These are phyloP conservation scores for Gomphus sp. DNA, from an alignment of 1,284 basidiomycete genomes.

Conservation along the genomic window DNA sequence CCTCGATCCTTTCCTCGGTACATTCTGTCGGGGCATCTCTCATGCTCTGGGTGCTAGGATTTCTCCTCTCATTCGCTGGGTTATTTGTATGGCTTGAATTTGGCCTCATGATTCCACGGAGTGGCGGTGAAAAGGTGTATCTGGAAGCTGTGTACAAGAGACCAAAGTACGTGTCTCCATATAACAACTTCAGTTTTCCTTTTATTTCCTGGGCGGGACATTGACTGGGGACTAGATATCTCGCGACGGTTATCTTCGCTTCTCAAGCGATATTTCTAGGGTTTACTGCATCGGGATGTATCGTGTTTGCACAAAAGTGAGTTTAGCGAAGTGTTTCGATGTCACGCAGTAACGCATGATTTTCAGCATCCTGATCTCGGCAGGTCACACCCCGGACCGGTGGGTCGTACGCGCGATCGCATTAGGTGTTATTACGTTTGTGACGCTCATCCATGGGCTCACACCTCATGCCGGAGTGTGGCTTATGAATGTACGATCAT, in stretches of 20 bases:
- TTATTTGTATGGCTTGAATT: conserved; percentile 49
- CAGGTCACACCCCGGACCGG: conserved; percentile 27
- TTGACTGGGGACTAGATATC: conserved; percentile 28
- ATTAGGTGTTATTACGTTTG: conserved; percentile 37
- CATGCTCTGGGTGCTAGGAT: conserved; percentile 49
- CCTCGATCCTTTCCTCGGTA: conserved; percentile 41
- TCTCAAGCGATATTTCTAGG: conserved; percentile 39
- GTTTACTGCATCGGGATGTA: conserved; percentile 48
- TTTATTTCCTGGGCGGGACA: not conserved
- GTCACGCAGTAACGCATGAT: not conserved
- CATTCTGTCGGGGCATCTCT: conserved; percentile 44
- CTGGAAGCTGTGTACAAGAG: conserved; percentile 37
- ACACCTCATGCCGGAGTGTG: conserved; percentile 33
- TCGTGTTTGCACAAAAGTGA: conserved; percentile 37
- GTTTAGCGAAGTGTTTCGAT: conserved; percentile 2
- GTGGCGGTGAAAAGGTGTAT: conserved; percentile 50
- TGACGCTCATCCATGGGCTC: conserved; percentile 37
- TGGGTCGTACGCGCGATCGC: conserved; percentile 53
- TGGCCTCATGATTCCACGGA: conserved; percentile 43
- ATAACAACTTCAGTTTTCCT: not conserved
- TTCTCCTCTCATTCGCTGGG: conserved; percentile 41
- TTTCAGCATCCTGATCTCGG: conserved; percentile 39
- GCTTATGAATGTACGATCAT: conserved; percentile 36
- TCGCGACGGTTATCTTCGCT: conserved; percentile 40
- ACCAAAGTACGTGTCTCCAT: not conserved